These are phyloP conservation scores for Aspergillus tubingensis DNA, from an alignment of 2,329 filamentous ascomycete species.

Conservation along the genomic window DNA sequence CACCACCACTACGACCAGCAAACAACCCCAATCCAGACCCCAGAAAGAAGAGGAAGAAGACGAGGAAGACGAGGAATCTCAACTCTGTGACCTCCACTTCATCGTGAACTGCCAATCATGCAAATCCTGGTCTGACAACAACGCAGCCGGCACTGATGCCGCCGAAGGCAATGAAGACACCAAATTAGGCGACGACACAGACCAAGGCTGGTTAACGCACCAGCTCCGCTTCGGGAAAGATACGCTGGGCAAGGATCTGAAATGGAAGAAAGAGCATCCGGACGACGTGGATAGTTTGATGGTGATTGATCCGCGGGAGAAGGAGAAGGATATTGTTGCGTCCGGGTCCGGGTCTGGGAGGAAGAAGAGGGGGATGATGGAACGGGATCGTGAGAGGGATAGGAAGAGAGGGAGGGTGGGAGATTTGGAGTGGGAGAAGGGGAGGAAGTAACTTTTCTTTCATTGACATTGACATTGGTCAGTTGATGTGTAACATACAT, in stretches of 20 bases:
- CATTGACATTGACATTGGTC: too few relatives aligned
- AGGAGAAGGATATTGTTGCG: conserved; percentile 68
- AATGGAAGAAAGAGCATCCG: conserved; percentile 85
- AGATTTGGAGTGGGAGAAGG: conserved; percentile 39
- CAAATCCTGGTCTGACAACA: conserved; percentile 71
- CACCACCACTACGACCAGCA: conserved; percentile 22
- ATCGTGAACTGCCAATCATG: conserved; percentile 95
- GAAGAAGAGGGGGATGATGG: conserved; percentile 45
- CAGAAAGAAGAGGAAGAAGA: conserved; percentile 24
- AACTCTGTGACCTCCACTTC: conserved; percentile 90
- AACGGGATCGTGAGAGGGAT: conserved; percentile 42
- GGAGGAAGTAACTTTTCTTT: too few relatives aligned
- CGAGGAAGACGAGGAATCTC: conserved; percentile 70
- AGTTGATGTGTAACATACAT: too few relatives aligned
- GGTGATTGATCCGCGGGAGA: conserved; percentile 89
- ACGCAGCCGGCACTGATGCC: conserved; percentile 32
- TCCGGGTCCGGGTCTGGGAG: conserved; percentile 56
- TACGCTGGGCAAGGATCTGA: conserved; percentile 84
- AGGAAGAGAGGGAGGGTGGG: conserved; percentile 36
- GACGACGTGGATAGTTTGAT: conserved; percentile 71
- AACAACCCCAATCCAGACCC: conserved; percentile 10
- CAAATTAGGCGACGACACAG: conserved; percentile 38
- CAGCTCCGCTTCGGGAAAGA: conserved; percentile 84
- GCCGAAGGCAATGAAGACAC: conserved; percentile 50
- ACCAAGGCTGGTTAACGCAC: conserved; percentile 81